Conservation (phyloP, 1,284 basidiomycete genomes). For the Microbotryomycetes sp. region DNA sequence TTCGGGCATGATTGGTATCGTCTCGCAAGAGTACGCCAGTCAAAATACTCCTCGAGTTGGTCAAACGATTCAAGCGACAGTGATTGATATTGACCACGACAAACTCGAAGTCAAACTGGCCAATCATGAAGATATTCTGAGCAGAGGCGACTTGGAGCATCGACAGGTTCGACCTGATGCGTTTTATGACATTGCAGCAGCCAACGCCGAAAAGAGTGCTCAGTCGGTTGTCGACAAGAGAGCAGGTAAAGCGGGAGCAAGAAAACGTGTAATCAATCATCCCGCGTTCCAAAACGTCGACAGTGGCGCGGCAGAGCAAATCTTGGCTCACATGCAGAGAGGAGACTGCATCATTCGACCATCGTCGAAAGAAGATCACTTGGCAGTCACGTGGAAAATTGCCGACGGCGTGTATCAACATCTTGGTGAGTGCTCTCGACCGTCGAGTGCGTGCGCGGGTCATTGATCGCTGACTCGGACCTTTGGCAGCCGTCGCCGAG, state of each 20-base stretch:
- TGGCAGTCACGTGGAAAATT: constrained; percentile 99
- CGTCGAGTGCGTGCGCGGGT: background rate
- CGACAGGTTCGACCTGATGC: constrained; percentile 58
- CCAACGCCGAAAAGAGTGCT: constrained; percentile 66
- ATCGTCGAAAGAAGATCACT: constrained; percentile 85
- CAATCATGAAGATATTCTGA: constrained; percentile 34
- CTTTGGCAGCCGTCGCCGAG: constrained; percentile 75
- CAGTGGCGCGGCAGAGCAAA: constrained; percentile 79
- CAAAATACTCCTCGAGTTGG: constrained; percentile 48
- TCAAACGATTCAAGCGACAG: constrained; percentile 72
- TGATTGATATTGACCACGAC: constrained; percentile 63
- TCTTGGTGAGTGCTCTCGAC: constrained; percentile 57
- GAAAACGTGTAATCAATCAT: constrained; percentile 86
- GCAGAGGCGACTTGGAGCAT: constrained; percentile 56
- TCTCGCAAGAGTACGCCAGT: constrained; percentile 60
- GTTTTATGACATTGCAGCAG: constrained; percentile 61
- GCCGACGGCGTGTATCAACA: constrained; percentile 96
- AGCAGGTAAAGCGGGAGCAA: constrained; percentile 59
- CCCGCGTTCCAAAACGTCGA: constrained; percentile 98
- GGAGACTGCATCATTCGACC: constrained; percentile 95
- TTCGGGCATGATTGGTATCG: constrained; percentile 83
- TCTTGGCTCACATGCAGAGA: constrained; percentile 80
- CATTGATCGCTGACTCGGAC: constrained; percentile 27
- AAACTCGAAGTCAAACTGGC: constrained; percentile 62
- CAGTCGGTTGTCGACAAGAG: constrained; percentile 68